phyloP scores from a whole-genome alignment of 257 asterid species.

The Linaria vulgaris region DNA sequence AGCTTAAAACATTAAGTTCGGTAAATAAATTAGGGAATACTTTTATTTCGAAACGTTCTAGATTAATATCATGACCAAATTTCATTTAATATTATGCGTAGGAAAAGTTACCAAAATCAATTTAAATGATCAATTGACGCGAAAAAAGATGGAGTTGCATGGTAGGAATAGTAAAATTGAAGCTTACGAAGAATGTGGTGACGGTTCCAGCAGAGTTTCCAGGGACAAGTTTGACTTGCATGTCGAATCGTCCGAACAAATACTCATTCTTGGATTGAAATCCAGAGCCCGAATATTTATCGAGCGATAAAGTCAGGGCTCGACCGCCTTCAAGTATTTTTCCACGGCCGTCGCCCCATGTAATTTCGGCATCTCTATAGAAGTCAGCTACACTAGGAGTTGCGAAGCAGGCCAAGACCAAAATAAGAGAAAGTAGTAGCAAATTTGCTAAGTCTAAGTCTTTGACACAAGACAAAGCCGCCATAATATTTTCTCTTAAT shows the following conservation, averaged over 20 bases:
- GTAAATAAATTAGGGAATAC: too few relatives aligned
- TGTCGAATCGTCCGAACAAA: conserved; percentile 47
- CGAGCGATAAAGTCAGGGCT: conserved; percentile 32
- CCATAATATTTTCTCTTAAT: conserved; percentile 1
- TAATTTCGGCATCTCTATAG: conserved; percentile 37
- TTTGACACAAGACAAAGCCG: background rate
- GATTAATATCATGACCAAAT: too few relatives aligned
- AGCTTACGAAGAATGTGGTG: conserved; percentile 54
- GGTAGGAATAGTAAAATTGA: too few relatives aligned
- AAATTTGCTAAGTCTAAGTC: background rate
- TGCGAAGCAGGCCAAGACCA: conserved; percentile 23
- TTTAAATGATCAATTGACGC: too few relatives aligned
- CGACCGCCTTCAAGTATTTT: conserved; percentile 49
- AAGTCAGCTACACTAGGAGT: conserved; percentile 40
- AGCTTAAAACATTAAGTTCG: too few relatives aligned
- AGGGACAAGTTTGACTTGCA: conserved; percentile 45
- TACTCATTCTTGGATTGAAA: conserved; percentile 49
- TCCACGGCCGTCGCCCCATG: conserved; percentile 54
- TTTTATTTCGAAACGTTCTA: too few relatives aligned
- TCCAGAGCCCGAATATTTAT: conserved; percentile 45
- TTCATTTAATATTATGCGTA: too few relatives aligned
- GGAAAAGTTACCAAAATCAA: too few relatives aligned
- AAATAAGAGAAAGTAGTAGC: conserved; percentile 3
- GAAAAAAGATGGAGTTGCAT: too few relatives aligned
- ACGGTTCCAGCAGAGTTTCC: conserved; percentile 56